Evolutionary conservation across 176 grass and related monocot genomes (phyloP).

Genomic region (Triticum dicoccoides): DNA sequence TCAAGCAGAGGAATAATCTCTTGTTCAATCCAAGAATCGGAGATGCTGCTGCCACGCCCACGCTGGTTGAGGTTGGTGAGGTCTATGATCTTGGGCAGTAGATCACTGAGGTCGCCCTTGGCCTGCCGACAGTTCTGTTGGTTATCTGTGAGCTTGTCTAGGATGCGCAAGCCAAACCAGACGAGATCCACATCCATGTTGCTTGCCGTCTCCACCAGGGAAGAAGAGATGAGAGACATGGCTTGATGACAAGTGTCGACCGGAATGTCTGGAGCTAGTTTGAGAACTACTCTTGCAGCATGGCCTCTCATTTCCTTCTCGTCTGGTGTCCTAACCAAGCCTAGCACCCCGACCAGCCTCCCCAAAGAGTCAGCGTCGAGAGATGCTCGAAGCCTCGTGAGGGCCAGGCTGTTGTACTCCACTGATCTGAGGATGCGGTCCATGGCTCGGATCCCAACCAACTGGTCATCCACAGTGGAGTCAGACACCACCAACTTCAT

Average conservation of each 20-base stretch:
- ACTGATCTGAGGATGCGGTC: neutral
- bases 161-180: conserved; percentile 24
- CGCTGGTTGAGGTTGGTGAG: neutral
- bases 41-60: neutral
- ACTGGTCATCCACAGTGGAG: neutral
- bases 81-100: conserved; percentile 23
- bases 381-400: neutral
- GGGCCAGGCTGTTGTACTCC: neutral
- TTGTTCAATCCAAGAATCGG: conserved; percentile 27
- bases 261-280: conserved; percentile 11
- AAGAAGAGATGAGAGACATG: neutral
- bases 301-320: conserved; percentile 9
- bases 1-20: conserved; percentile 18
- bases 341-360: neutral
- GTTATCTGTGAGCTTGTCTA: conserved; percentile 13
- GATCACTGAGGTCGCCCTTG: neutral
- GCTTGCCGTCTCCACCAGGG: neutral
- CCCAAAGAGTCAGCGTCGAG: neutral
- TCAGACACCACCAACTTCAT: conserved; percentile 2
- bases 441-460: neutral
- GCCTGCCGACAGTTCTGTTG: neutral
- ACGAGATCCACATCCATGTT: neutral
- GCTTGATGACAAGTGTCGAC: neutral
- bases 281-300: conserved; percentile 22
- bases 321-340: neutral